These are phyloP conservation scores for Chloranthus sessilifolius DNA, from an alignment of 164 flowering plant species.

Conservation along the genomic window DNA sequence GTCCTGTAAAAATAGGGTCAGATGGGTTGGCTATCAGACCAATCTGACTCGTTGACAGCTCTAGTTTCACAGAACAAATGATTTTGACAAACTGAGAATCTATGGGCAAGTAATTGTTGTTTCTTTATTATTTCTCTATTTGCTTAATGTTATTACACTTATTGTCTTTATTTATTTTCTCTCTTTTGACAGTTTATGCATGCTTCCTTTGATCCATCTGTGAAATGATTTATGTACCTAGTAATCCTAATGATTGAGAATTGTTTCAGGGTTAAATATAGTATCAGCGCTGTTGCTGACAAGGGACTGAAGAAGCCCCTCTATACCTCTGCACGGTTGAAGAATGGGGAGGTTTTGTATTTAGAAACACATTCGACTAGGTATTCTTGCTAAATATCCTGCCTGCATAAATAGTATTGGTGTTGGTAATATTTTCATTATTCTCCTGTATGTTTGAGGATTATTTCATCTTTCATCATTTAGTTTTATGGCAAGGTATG, in stretches of 20 bases:
- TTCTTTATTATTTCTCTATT: too few relatives aligned
- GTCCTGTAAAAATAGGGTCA: too few relatives aligned
- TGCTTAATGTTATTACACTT: too few relatives aligned
- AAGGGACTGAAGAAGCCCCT: slow-evolving; percentile 90
- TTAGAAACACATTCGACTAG: slow-evolving; percentile 86
- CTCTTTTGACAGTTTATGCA: neutral
- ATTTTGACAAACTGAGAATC: too few relatives aligned
- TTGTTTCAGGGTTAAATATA: slow-evolving; percentile 79
- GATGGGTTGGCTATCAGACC: too few relatives aligned
- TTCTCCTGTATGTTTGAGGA: neutral
- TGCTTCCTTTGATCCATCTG: slow-evolving; percentile 3
- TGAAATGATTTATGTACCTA: slow-evolving; percentile 9
- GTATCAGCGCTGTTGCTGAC: slow-evolving; percentile 91
- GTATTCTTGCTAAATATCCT: slow-evolving; percentile 26
- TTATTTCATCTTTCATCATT: neutral
- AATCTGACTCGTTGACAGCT: too few relatives aligned
- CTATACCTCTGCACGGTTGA: slow-evolving; percentile 92
- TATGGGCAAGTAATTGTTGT: too few relatives aligned
- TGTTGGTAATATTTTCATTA: neutral
- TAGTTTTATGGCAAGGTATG: too few relatives aligned
- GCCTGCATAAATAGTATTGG: neutral
- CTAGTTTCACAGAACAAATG: too few relatives aligned
- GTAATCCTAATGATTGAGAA: slow-evolving; percentile 6
- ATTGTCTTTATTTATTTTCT: neutral
- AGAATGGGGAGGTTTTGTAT: slow-evolving; percentile 96